Percentiles rank a stretch among this genome's conserved stretches.
Conservation (phyloP, 139 green algal genomes). For the Pedinophyceae sp. region DNA sequence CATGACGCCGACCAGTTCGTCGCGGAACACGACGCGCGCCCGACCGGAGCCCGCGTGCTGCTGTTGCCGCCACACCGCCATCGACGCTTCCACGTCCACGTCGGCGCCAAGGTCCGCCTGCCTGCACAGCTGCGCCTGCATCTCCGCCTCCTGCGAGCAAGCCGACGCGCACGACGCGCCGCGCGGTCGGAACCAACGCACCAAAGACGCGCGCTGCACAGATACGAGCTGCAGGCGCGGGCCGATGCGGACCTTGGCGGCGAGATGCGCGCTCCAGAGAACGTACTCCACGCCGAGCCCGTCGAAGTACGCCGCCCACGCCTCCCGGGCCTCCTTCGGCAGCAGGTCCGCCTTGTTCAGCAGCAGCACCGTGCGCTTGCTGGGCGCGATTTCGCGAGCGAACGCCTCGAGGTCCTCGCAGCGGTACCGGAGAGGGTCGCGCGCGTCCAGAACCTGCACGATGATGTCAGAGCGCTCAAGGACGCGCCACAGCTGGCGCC, state of each 20-base stretch:
- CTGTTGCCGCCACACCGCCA: too few species aligned
- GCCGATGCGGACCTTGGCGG: too few species aligned
- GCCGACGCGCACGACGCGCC: too few species aligned
- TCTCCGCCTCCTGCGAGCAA: not conserved
- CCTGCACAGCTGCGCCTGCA: not conserved
- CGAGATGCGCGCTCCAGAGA: slow-evolving; percentile 63
- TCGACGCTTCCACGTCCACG: not conserved
- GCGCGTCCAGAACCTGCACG: slow-evolving; percentile 51
- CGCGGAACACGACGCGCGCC: not conserved
- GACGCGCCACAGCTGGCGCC: slow-evolving; percentile 96
- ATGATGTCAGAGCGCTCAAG: slow-evolving; percentile 86
- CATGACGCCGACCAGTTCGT: not conserved
- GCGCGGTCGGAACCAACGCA: too few species aligned
- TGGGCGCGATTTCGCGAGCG: slow-evolving; percentile 36
- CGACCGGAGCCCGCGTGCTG: not conserved
- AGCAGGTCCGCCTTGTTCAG: slow-evolving; percentile 98
- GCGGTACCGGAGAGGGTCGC: slow-evolving; percentile 88
- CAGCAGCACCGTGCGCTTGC: slow-evolving; percentile 63
- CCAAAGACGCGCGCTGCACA: too few species aligned
- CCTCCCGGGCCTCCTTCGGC: slow-evolving; percentile 26
- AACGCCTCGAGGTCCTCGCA: slow-evolving; percentile 65
- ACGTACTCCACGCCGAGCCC: slow-evolving; percentile 32
- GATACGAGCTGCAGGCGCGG: too few species aligned
- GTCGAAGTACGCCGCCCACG: slow-evolving; percentile 83
- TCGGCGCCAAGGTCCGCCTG: not conserved